Percentiles rank a stretch among this genome's conserved stretches.
These are phyloP conservation scores for Candida methanosorbosa DNA, from an alignment of 805 yeast species.

Conservation along the genomic window DNA sequence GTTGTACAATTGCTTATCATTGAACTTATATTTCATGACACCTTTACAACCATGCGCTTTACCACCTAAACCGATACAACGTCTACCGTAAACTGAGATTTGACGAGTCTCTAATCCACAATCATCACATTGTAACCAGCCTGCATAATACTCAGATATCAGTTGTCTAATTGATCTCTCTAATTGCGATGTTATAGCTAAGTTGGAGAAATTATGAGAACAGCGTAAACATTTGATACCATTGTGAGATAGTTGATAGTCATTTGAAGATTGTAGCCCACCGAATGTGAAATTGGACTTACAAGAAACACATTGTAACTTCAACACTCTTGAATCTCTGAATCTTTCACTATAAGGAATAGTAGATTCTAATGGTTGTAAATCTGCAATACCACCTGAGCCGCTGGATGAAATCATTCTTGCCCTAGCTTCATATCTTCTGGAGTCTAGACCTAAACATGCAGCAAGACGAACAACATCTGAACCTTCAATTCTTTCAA, in stretches of 20 bases:
- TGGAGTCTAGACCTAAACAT: slow-evolving; percentile 69
- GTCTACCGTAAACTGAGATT: slow-evolving; percentile 79
- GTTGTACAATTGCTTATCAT: slow-evolving; percentile 75
- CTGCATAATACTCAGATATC: slow-evolving; percentile 74
- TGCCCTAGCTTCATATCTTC: slow-evolving; percentile 42
- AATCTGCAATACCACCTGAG: slow-evolving; percentile 26
- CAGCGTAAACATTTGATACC: slow-evolving; percentile 72
- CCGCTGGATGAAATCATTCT: slow-evolving; percentile 21
- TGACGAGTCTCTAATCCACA: slow-evolving; percentile 80
- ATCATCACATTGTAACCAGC: slow-evolving; percentile 82
- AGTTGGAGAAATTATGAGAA: slow-evolving; percentile 35
- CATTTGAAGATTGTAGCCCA: slow-evolving; percentile 60
- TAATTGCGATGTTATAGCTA: slow-evolving; percentile 61
- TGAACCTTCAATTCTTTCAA: slow-evolving; percentile 80
- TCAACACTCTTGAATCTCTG: slow-evolving; percentile 48
- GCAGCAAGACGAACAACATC: slow-evolving; percentile 73
- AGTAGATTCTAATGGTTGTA: slow-evolving; percentile 74
- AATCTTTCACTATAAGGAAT: slow-evolving; percentile 79
- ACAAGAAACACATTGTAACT: slow-evolving; percentile 52
- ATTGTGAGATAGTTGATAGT: slow-evolving; percentile 50
- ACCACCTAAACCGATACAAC: slow-evolving; percentile 66
- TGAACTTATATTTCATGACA: slow-evolving; percentile 65
- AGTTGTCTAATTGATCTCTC: slow-evolving; percentile 64
- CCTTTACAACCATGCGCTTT: slow-evolving; percentile 66
- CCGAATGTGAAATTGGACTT: slow-evolving; percentile 54